These are phyloP conservation scores for Pythium phragmiticola DNA, from an alignment of 352 stramenopile species.

Conservation along the genomic window DNA sequence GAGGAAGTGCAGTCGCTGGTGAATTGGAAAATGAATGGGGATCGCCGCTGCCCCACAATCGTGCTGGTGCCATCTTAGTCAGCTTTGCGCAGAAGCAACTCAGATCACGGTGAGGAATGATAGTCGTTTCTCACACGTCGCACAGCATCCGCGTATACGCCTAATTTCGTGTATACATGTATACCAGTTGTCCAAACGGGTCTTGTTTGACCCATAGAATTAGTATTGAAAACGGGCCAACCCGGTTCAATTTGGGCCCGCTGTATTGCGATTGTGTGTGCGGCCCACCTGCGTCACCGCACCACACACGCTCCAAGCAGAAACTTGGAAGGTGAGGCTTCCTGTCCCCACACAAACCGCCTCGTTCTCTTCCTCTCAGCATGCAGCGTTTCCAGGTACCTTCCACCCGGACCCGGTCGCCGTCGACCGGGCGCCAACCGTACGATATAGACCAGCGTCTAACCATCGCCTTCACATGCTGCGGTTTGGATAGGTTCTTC, in stretches of 20 bases:
- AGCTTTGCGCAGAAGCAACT: neutral
- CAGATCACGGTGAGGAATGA: slow-evolving; percentile 13
- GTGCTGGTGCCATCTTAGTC: slow-evolving; percentile 4
- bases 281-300: slow-evolving; percentile 29
- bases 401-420: neutral
- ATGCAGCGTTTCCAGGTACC: slow-evolving; percentile 74
- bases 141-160: neutral
- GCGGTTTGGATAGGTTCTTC: slow-evolving; percentile 37
- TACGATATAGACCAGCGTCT: neutral
- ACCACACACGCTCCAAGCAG: slow-evolving; percentile 26
- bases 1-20: neutral
- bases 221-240: neutral
- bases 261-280: slow-evolving; percentile 4
- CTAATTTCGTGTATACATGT: neutral
- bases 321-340: slow-evolving; percentile 11
- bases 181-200: neutral
- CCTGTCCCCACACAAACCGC: slow-evolving; percentile 9
- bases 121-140: slow-evolving; percentile 13
- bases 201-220: neutral
- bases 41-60: neutral
- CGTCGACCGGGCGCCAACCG: too few species aligned
- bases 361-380: slow-evolving; percentile 4
- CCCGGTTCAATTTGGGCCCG: neutral
- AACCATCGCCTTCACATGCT: neutral
- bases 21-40: neutral